Evolutionary conservation across 352 stramenopile genomes (phyloP).

Genomic region (Phytophthora megakarya): DNA sequence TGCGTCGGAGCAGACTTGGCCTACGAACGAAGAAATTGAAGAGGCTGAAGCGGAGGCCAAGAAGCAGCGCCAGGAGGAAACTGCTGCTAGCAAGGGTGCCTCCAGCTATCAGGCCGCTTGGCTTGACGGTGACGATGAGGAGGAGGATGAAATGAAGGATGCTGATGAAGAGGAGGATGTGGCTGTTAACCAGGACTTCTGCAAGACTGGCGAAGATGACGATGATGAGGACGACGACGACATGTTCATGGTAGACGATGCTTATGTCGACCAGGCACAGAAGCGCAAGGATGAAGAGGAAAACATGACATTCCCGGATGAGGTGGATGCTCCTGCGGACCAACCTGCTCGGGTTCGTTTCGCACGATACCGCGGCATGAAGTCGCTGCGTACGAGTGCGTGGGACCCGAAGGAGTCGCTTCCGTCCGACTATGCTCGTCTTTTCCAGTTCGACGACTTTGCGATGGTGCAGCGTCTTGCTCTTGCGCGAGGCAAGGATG

Average conservation of each 20-base stretch:
- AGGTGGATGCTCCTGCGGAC: constrained; percentile 84
- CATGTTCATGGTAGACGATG: constrained; percentile 78
- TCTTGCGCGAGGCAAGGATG: constrained; percentile 79
- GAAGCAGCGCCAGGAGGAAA: constrained; percentile 53
- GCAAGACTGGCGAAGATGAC: constrained; percentile 66
- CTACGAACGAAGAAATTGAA: constrained; percentile 94
- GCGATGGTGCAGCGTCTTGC: constrained; percentile 93
- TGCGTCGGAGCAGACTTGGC: constrained; percentile 98
- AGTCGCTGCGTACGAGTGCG: constrained; percentile 95
- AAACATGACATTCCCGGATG: constrained; percentile 96
- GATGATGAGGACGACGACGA: constrained; percentile 76
- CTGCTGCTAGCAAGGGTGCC: constrained; percentile 59
- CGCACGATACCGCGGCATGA: constrained; percentile 95
- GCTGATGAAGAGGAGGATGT: constrained; percentile 47
- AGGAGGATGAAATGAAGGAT: constrained; percentile 65
- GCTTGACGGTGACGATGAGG: constrained; percentile 83
- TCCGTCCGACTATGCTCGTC: constrained; percentile 94
- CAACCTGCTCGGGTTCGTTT: constrained; percentile 72
- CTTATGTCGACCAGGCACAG: constrained; percentile 62
- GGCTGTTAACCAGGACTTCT: constrained; percentile 80
- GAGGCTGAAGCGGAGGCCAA: constrained; percentile 78
- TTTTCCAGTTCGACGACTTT: constrained; percentile 98
- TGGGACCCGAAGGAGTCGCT: constrained; percentile 99
- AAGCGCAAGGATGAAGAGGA: constrained; percentile 91
- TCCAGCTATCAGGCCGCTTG: constrained; percentile 96